phyloP scores from a whole-genome alignment of 495 filamentous ascomycete genomes.

The Tuber calosporum region DNA sequence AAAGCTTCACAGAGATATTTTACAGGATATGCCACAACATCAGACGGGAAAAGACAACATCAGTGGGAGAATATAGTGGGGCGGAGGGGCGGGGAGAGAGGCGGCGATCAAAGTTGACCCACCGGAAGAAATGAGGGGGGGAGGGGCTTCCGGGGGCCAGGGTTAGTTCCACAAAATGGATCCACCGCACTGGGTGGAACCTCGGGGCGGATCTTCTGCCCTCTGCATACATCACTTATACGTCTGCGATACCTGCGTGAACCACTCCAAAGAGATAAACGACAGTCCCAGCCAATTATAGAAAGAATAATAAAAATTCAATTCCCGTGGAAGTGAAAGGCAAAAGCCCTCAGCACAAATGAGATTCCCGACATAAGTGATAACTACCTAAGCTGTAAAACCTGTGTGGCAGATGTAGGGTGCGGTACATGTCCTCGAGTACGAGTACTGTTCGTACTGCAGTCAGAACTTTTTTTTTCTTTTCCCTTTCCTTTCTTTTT shows the following conservation, averaged over 20 bases:
- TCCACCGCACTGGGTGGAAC: neutral
- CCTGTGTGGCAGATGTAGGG: neutral
- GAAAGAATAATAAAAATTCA: neutral
- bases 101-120: constrained; percentile 28
- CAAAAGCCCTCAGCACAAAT: neutral
- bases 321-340: neutral
- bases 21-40: neutral
- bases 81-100: neutral
- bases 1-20: constrained; percentile 11
- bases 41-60: neutral
- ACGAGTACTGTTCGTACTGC: too few relatives aligned
- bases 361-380: neutral
- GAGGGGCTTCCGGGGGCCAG: constrained; percentile 28
- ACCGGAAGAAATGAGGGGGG: constrained; percentile 15
- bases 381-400: neutral
- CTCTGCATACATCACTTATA: neutral
- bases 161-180: constrained; percentile 3
- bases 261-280: neutral
- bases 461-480: neutral
- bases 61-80: neutral
- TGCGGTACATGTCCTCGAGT: neutral
- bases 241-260: neutral
- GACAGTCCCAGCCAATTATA: neutral
- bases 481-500: neutral
- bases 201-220: neutral